Evolutionary conservation across 2,329 filamentous ascomycete genomes (phyloP).

Genomic region (Thielaviopsis euricoi): DNA sequence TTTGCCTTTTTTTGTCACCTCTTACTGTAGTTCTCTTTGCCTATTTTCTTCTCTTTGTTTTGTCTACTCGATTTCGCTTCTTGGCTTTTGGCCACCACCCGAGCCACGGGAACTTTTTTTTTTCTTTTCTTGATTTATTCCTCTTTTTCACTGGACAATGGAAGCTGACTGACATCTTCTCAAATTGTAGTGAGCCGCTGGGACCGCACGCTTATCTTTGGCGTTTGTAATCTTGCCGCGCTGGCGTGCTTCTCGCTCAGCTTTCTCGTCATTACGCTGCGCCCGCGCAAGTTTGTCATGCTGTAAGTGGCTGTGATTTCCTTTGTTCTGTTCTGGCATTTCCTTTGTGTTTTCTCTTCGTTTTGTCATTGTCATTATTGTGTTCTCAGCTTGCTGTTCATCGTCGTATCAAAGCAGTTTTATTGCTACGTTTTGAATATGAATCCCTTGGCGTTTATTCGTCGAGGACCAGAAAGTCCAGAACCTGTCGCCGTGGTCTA

Average conservation of each 20-base stretch:
- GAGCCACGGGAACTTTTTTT: too few relatives aligned
- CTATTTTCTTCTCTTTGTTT: too few relatives aligned
- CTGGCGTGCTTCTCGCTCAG: slow-evolving; percentile 70
- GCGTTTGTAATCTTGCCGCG: slow-evolving; percentile 76
- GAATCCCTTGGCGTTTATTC: background rate
- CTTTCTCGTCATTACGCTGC: slow-evolving; percentile 65
- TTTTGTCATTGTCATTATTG: background rate
- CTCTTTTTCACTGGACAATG: background rate
- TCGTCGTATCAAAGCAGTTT: background rate
- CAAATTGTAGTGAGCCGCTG: slow-evolving; percentile 69
- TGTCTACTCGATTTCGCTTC: too few relatives aligned
- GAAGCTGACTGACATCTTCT: slow-evolving; percentile 12
- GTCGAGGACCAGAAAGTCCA: background rate
- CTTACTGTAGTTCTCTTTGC: background rate
- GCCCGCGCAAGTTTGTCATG: slow-evolving; percentile 87
- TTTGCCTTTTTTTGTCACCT: background rate
- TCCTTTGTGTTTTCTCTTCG: slow-evolving; percentile 3
- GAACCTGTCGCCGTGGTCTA: background rate
- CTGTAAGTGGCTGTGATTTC: slow-evolving; percentile 51
- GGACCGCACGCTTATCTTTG: slow-evolving; percentile 89
- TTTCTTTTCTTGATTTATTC: too few relatives aligned
- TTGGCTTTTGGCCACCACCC: background rate
- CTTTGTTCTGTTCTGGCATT: slow-evolving; percentile 12
- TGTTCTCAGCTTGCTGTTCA: background rate
- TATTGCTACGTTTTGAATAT: background rate